These are phyloP conservation scores for Themeda triandra DNA, from an alignment of 176 grass and related monocot genomes.

Conservation along the genomic window DNA sequence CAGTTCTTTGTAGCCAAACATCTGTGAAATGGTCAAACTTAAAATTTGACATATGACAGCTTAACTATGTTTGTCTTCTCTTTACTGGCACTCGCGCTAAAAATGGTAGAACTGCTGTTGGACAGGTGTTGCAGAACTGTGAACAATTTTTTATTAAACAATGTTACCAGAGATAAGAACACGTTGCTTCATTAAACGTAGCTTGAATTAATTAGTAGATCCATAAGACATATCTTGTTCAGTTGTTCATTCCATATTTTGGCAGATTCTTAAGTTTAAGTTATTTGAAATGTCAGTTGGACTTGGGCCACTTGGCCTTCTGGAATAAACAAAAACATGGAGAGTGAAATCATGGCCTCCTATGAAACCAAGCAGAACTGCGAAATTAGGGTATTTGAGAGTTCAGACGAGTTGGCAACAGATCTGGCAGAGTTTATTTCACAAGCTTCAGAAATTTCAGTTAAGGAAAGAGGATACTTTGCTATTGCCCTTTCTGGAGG, in stretches of 20 bases:
- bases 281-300: neutral
- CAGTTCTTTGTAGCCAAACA: neutral
- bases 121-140: neutral
- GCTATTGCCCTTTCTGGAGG: conserved; percentile 90
- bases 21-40: neutral
- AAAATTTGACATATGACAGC: neutral
- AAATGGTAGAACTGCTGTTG: neutral
- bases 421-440: conserved; percentile 91
- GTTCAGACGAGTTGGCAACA: conserved; percentile 71
- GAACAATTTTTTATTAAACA: neutral
- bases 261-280: neutral
- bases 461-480: conserved; percentile 95
- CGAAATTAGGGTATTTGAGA: conserved; percentile 86
- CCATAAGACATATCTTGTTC: neutral
- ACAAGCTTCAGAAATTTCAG: conserved; percentile 86
- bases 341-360: conserved; percentile 39
- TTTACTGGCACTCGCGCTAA: neutral
- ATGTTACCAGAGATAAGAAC: neutral
- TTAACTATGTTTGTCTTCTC: neutral
- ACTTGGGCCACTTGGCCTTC: conserved; percentile 6
- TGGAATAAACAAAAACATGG: conserved; percentile 24
- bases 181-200: neutral
- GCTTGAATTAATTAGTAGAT: neutral
- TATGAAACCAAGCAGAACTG: conserved; percentile 57
- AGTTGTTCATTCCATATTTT: neutral